phyloP scores from a whole-genome alignment of 2,329 filamentous ascomycete genomes.

The Capronia americana region DNA sequence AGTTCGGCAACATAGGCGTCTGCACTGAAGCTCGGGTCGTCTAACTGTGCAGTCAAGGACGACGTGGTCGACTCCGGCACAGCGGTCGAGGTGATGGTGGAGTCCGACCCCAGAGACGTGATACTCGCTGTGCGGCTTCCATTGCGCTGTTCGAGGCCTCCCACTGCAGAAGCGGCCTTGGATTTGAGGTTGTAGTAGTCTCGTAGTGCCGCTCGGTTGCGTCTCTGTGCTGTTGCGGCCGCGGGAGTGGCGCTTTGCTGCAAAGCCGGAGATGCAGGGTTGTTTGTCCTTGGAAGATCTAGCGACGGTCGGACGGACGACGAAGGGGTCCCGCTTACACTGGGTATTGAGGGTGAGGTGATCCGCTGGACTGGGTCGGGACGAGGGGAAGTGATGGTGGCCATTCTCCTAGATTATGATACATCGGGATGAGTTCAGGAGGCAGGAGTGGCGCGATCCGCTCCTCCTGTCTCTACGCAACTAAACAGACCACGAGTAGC shows the following conservation, averaged over 20 bases:
- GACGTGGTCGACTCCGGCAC: slow-evolving; percentile 51
- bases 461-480: neutral
- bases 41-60: slow-evolving; percentile 63
- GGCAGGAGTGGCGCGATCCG: neutral
- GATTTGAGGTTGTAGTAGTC: slow-evolving; percentile 90
- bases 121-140: slow-evolving; percentile 42
- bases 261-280: slow-evolving; percentile 45
- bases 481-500: neutral
- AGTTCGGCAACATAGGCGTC: slow-evolving; percentile 60
- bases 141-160: slow-evolving; percentile 24
- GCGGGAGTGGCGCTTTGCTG: slow-evolving; percentile 45
- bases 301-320: slow-evolving; percentile 78
- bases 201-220: slow-evolving; percentile 84
- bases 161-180: slow-evolving; percentile 40
- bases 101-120: slow-evolving; percentile 44
- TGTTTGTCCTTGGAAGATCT: slow-evolving; percentile 60
- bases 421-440: neutral
- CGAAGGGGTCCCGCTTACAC: slow-evolving; percentile 62
- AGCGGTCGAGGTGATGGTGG: slow-evolving; percentile 46
- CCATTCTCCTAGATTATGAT: slow-evolving; percentile 8
- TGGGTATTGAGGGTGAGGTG: slow-evolving; percentile 57
- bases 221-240: slow-evolving; percentile 66
- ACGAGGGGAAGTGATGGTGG: slow-evolving; percentile 23
- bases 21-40: slow-evolving; percentile 73
- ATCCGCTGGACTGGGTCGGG: slow-evolving; percentile 27